Conservation (phyloP, 2,329 filamentous ascomycete genomes). For the Helicocarpus griseus region DNA sequence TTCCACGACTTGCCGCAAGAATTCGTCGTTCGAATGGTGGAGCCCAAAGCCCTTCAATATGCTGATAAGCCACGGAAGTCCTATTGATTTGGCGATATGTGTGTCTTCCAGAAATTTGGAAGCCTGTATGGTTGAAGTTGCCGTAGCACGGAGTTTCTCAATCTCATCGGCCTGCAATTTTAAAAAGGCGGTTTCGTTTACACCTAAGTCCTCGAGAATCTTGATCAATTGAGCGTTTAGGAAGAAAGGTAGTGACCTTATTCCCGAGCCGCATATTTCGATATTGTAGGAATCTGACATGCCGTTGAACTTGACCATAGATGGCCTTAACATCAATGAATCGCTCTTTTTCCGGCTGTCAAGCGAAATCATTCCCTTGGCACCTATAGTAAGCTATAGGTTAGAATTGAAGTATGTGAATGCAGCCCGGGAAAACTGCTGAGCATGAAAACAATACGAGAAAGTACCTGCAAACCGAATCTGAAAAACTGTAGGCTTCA, state of each 20-base stretch:
- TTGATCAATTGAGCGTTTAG: constrained; percentile 78
- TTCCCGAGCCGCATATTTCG: constrained; percentile 40
- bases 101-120: constrained; percentile 56
- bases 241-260: constrained; percentile 56
- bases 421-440: not conserved
- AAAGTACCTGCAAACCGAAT: constrained; percentile 55
- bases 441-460: not conserved
- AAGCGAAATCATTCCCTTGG: constrained; percentile 69
- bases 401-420: not conserved
- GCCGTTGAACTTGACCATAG: constrained; percentile 80
- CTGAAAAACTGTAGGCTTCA: constrained; percentile 44
- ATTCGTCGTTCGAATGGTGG: constrained; percentile 57
- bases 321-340: constrained; percentile 53
- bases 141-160: constrained; percentile 48
- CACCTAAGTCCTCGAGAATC: constrained; percentile 69
- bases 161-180: constrained; percentile 56
- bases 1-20: constrained; percentile 62
- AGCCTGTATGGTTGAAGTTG: constrained; percentile 50
- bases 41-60: constrained; percentile 48
- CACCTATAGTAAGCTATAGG: constrained; percentile 34
- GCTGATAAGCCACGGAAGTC: constrained; percentile 53
- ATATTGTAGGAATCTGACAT: constrained; percentile 34
- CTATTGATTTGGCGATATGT: constrained; percentile 50
- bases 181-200: constrained; percentile 50
- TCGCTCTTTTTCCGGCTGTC: constrained; percentile 52